phyloP scores from a whole-genome alignment of 2,329 filamentous ascomycete species.

The Diaporthe vaccinii region DNA sequence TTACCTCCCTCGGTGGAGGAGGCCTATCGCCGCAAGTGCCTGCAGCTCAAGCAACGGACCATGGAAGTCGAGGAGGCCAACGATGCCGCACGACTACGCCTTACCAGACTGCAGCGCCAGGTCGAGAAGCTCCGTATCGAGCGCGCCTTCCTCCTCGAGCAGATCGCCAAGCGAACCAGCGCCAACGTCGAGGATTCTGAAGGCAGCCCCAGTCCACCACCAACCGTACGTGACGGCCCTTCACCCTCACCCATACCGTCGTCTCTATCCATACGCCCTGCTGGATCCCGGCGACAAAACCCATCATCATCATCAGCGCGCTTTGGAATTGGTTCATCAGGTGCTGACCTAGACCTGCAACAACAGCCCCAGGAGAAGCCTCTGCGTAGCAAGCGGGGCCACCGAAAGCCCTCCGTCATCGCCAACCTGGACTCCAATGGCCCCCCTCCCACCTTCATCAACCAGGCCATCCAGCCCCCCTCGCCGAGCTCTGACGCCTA shows the following conservation, averaged over 20 bases:
- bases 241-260: constrained; percentile 41
- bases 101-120: constrained; percentile 83
- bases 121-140: constrained; percentile 94
- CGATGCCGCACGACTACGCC: constrained; percentile 83
- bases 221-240: constrained; percentile 70
- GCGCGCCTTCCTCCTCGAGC: constrained; percentile 80
- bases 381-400: constrained; percentile 79
- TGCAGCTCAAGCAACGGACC: constrained; percentile 91
- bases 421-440: constrained; percentile 50
- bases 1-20: constrained; percentile 93
- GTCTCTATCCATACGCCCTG: constrained; percentile 36
- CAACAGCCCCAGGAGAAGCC: constrained; percentile 82
- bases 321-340: constrained; percentile 39
- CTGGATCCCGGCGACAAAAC: constrained; percentile 40
- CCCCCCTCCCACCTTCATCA: constrained; percentile 59
- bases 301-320: constrained; percentile 32
- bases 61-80: constrained; percentile 94
- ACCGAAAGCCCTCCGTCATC: constrained; percentile 70
- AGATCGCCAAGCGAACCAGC: constrained; percentile 81
- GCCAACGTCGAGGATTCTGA: constrained; percentile 83
- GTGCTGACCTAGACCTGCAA: constrained; percentile 44
- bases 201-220: constrained; percentile 83
- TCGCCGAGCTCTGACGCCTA: constrained; percentile 67
- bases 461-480: constrained; percentile 60
- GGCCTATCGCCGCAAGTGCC: constrained; percentile 96